Evolutionary conservation across 2,329 filamentous ascomycete genomes (phyloP), one percentile per base, ranked within the genome.

Genomic region (Chalaropsis ovoidea): DNA sequence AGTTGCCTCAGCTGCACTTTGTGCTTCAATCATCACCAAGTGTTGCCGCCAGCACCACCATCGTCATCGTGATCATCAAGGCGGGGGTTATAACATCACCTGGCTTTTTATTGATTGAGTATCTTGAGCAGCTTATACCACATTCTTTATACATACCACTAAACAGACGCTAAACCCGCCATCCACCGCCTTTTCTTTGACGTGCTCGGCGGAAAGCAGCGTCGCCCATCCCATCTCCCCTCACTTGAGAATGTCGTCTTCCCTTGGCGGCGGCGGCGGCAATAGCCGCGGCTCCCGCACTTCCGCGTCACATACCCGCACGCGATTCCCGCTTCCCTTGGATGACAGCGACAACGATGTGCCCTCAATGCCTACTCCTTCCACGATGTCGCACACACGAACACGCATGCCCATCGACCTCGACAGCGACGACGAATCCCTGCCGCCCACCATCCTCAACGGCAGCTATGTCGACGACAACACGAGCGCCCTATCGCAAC

Each of bases 341-440:
- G 66, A 67, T 31, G 63, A 67, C 39, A 67, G 66, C 60, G 66
- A 67, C 27, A 64, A 64, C 41, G 66, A 67, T 22, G 17, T 65
- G 15, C 49, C 66, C 13, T 65, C 63, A 7, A 56, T 62, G 22
- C 63, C 63, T 3, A 62, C 66, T 6, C 41, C 62, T 15, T 67
- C 66, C 35, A 67, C 62, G 24, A 61, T 67, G 45, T 67, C 66
- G 27, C 63, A 67, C 61, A 65, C 66, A 13, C 66, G 66, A 10
- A 65, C 66, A 39, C 66, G 66, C 63, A 63, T 42, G 63, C 66
- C 66, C 8, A 39, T 67, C 3, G 60, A 67, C 8, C 54, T 67
- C 41, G 64, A 65, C 58, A 67, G 66, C n/a, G 66, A 67, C 31
- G 66, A 67, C 42, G 66, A 67, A 41, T 63, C 63, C 0, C n/a